Base-by-base conservation (phyloP, 2,329 filamentous ascomycete genomes). In the Cadophora sp. region DNA sequence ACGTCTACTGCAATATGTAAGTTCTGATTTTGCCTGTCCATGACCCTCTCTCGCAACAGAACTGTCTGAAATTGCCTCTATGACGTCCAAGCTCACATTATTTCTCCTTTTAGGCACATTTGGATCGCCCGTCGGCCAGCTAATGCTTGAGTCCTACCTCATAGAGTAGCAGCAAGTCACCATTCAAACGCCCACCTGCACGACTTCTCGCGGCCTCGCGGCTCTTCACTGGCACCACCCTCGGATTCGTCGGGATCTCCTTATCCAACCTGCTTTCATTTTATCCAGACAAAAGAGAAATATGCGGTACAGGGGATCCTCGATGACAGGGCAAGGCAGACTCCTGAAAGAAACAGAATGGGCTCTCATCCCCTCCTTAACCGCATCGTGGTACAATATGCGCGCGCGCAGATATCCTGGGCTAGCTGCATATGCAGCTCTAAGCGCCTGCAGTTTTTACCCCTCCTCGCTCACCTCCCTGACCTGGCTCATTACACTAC, bases 1-100 rank as follows among this genome's bases (percentile, higher is more conserved):
- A 89, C 79, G 88, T 87, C 51, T 97, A 92, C 80, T 93, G 92
- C 79, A 89, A 87, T 71, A 83, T 94, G 92, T 94, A 83, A 86
- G 91, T 87, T 16, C 3, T 43, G 37, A 43, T 43, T 71, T n/a
- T 66, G 14, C 51, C 48, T 40, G n/a, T 60, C 46, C 43, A 37
- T 55, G 5, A 16, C n/a, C 48, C 31, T 43, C 53, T 40, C 37
- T 67, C 31, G 19, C n/a, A 24, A 31, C 63, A 27, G n/a, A 60
- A 65, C 26, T 43, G 14, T 66, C 37, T 58, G 14, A 67, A 50
- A 55, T 46, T 31, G 48, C 59, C 37, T 59, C 58, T 16, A 67
- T 65, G 58, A 63, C 59, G 62, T 60, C 50, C 53, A 31, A 31
- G 50, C 67, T 68, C 4, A 68, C 60, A 55, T 26, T 50, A n/a